A percentile compares a stretch with the other conserved stretches of the same genome.
phyloP scores from a whole-genome alignment of 1,284 basidiomycete genomes.

The Ustanciosporium gigantosporum region DNA sequence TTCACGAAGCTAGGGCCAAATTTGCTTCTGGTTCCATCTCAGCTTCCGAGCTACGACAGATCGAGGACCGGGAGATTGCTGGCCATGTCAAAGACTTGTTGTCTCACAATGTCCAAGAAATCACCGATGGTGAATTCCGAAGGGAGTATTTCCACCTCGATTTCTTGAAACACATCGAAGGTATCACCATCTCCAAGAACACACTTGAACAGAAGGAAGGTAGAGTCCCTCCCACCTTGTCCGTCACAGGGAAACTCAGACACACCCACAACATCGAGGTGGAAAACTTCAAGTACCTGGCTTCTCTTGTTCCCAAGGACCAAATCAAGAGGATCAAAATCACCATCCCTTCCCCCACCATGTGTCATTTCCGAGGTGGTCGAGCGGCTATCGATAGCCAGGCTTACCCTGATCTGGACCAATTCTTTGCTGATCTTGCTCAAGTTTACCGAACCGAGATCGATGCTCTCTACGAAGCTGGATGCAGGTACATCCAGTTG shows the following conservation, averaged over 20 bases:
- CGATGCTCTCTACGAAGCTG: constrained; percentile 71
- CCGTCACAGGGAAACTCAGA: constrained; percentile 55
- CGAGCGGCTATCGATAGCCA: constrained; percentile 55
- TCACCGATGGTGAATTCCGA: constrained; percentile 69
- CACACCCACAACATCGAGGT: constrained; percentile 51
- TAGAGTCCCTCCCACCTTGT: constrained; percentile 58
- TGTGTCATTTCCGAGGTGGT: constrained; percentile 49
- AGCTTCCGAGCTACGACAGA: constrained; percentile 63
- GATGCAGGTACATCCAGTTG: constrained; percentile 74
- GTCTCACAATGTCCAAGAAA: constrained; percentile 65
- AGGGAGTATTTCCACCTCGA: constrained; percentile 47
- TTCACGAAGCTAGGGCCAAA: constrained; percentile 65
- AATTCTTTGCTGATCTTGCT: constrained; percentile 75
- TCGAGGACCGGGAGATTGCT: constrained; percentile 68
- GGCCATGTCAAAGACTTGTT: constrained; percentile 67
- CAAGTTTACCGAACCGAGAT: constrained; percentile 74
- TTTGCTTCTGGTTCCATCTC: constrained; percentile 64
- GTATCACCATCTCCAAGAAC: constrained; percentile 43
- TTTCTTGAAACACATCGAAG: constrained; percentile 44
- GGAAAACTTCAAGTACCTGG: constrained; percentile 60
- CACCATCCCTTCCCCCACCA: constrained; percentile 71
- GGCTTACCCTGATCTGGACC: constrained; percentile 71
- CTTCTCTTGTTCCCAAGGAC: constrained; percentile 49
- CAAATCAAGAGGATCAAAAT: constrained; percentile 68
- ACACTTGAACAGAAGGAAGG: constrained; percentile 47